Conservation (phyloP, 1,139 yeast genomes). For the Geotrichum klebahnii region DNA sequence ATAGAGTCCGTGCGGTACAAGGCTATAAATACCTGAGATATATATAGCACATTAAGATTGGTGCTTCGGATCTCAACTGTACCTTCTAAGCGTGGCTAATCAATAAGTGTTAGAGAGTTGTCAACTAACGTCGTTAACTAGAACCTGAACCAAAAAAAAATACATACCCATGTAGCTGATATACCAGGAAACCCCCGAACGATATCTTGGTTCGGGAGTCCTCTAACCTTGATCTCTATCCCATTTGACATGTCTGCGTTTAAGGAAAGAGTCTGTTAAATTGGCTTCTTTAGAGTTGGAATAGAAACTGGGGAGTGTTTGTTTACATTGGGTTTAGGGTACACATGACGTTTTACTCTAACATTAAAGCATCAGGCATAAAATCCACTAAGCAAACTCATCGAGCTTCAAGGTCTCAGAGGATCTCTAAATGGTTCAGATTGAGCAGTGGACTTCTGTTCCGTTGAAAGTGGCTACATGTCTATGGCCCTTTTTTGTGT, state of each 20-base stretch:
- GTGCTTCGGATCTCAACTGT: slow-evolving; percentile 39
- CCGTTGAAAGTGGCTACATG: too few relatives aligned
- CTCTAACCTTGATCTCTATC: slow-evolving; percentile 38
- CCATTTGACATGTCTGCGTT: slow-evolving; percentile 21
- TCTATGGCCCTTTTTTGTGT: too few relatives aligned
- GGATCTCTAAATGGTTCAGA: not conserved
- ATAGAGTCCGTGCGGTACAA: slow-evolving; percentile 42
- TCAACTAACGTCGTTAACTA: not conserved
- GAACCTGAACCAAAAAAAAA: not conserved
- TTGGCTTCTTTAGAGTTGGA: not conserved
- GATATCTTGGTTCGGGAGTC: slow-evolving; percentile 42
- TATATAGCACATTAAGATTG: slow-evolving; percentile 29
- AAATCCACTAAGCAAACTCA: not conserved
- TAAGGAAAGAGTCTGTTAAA: not conserved
- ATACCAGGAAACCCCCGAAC: slow-evolving; percentile 45
- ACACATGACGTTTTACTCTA: not conserved
- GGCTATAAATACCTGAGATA: slow-evolving; percentile 37
- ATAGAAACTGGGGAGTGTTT: not conserved
- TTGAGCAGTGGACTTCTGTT: too few relatives aligned
- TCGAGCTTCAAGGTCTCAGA: not conserved
- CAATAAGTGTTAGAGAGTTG: not conserved
- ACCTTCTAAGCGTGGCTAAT: slow-evolving; percentile 41
- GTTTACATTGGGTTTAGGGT: slow-evolving; percentile 11
- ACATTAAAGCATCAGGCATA: not conserved
- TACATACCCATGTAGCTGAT: slow-evolving; percentile 39